Percentiles rank a stretch among this genome's conserved stretches.
phyloP scores from a whole-genome alignment of 2,329 filamentous ascomycete species.

The Ceratocystis eucalypticola region DNA sequence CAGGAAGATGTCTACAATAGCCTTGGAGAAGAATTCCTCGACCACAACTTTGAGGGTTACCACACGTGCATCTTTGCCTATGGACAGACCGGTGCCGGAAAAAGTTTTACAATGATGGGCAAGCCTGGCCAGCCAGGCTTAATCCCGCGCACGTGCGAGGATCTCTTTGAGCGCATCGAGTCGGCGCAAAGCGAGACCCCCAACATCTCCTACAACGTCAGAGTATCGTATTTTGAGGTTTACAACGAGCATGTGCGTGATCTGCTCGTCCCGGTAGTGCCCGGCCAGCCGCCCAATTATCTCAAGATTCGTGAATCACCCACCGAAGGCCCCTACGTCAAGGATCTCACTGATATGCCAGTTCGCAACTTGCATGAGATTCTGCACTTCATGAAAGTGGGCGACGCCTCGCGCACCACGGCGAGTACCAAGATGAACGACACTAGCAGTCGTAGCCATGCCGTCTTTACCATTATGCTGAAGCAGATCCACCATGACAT shows the following conservation, averaged over 20 bases:
- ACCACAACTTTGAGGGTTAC: constrained; percentile 98
- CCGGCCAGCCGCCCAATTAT: constrained; percentile 69
- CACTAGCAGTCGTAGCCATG: constrained; percentile 88
- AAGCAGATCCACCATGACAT: constrained; percentile 98
- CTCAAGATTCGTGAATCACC: constrained; percentile 95
- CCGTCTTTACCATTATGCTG: constrained; percentile 94
- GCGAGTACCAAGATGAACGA: constrained; percentile 99
- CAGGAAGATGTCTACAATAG: constrained; percentile 92
- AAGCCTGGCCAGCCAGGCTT: constrained; percentile 70
- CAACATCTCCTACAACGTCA: constrained; percentile 91
- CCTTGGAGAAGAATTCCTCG: constrained; percentile 88
- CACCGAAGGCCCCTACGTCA: constrained; percentile 89
- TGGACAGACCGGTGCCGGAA: constrained; percentile 92
- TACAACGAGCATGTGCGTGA: constrained; percentile 99
- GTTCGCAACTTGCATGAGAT: constrained; percentile 81
- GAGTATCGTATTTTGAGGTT: constrained; percentile 97
- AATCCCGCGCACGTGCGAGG: constrained; percentile 89
- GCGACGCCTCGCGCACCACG: constrained; percentile 73
- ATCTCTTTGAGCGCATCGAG: constrained; percentile 87
- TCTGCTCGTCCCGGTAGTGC: constrained; percentile 59
- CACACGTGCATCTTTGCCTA: constrained; percentile 99
- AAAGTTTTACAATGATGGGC: constrained; percentile 98
- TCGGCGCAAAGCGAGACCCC: constrained; percentile 61
- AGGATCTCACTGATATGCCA: constrained; percentile 85
- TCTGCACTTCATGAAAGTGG: constrained; percentile 76